Base-by-base conservation (phyloP, 2,329 filamentous ascomycete genomes). In the Eutypella sp. region DNA sequence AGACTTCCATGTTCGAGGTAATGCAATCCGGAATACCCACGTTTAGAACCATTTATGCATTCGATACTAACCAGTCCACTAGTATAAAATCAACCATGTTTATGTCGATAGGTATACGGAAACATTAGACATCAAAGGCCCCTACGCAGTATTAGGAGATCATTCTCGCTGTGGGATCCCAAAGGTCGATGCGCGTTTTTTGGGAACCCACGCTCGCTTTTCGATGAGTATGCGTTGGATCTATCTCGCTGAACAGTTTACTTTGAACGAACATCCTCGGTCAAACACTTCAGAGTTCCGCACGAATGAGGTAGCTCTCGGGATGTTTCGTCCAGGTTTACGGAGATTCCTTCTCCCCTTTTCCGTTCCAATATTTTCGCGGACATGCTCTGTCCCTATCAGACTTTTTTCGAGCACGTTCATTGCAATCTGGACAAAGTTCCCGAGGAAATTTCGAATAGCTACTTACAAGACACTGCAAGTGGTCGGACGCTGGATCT, bases 1-100 rank as follows among this genome's bases (percentile, higher is more conserved):
- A 51, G 13, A 46, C 55, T 18, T 65, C 62, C 2, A 54, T 57
- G 52, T 43, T 60, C 31, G 60, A 65, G 50, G 62, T 64, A 39
- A 54, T 57, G 41, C 19, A n/a, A 33, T 33, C 5, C 13, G 5
- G 13, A 20, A 38, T 3, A 37, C 19, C 11, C 39, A 27, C n/a
- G n/a, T 11, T 16, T 41, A 40, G 23, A 13, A 25, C 29, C 39
- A 40, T 16, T 44, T 25, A 5, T 40, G 27, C 41, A 27, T 46
- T 11, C n/a, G n/a, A n/a, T n/a, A n/a, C n/a, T n/a, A n/a, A 40
- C 11, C 25, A 36, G 5, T 25, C 13, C 1, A 40, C 38, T 24
- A 60, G 57, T 60, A 54, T 27, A n/a, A 51, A 33, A 31, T 59
- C 1, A 13, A 40, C 13, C 43, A 47, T 9, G 36, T 49, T 20